Evolutionary conservation across 768 basidiomycete genomes (phyloP), one percentile per base, ranked within the genome.

Genomic region (Trametopsis cervina): DNA sequence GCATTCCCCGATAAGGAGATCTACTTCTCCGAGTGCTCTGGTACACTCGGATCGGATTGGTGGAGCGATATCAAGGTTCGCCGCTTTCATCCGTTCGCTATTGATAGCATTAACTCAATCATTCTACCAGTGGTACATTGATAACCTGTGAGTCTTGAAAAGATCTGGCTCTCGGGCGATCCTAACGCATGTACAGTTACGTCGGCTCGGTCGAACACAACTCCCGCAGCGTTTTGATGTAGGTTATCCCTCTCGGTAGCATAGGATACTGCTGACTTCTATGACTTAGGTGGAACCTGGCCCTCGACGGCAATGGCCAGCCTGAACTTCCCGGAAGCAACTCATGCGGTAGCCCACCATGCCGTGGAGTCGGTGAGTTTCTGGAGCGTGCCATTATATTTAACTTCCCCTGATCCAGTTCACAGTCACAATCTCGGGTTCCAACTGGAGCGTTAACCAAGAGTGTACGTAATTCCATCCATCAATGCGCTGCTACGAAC

Each of bases 31-130:
- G 85, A 89, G 62, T 88, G 87, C 57, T 63, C 77, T 1, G 85
- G 86, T 4, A 78, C 73, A 0, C 62, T 75, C 46, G 81, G 83
- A 12, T 74, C 75, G 7, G 82, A 87, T 58, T 89, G 85, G 85
- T 89, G 86, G 86, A 68, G 66, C 41, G 84, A 88, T 55, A 80
- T 88, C 63, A 88, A 88, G 73, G 84, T 80, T n/a, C n/a, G n/a
- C n/a, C n/a, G n/a, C n/a, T n/a, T n/a, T n/a, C n/a, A n/a, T n/a
- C n/a, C n/a, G n/a, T n/a, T n/a, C n/a, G n/a, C n/a, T n/a, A n/a
- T n/a, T n/a, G n/a, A n/a, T n/a, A n/a, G n/a, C n/a, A n/a, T n/a
- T n/a, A n/a, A n/a, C 40, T 51, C 26, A 47, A 29, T 13, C 13
- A n/a, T 21, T 21, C 22, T 15, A 3, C 35, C 47, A 81, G 80